phyloP scores from a whole-genome alignment of 225 moss, liverwort and hornwort species.

The Straminergon stramineum region DNA sequence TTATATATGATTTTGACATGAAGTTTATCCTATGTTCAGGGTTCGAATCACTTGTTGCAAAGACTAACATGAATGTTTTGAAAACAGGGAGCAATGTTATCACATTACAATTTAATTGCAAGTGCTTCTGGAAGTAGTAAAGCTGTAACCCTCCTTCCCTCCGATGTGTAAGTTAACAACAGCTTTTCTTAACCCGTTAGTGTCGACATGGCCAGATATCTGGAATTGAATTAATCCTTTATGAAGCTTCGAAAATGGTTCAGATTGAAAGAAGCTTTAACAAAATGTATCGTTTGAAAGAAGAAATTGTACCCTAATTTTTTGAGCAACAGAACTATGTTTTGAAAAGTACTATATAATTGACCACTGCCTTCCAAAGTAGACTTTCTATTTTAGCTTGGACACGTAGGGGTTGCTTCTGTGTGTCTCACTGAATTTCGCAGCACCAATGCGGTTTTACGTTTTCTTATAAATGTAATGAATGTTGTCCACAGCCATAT shows the following conservation, averaged over 20 bases:
- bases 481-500: conserved; percentile 32
- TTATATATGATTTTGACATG: neutral
- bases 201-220: neutral
- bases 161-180: conserved; percentile 52
- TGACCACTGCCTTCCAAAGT: neutral
- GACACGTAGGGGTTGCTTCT: neutral
- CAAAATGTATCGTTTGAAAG: neutral
- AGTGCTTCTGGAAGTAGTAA: conserved; percentile 64
- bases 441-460: neutral
- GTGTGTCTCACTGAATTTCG: neutral
- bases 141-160: conserved; percentile 3
- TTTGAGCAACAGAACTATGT: neutral
- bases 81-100: conserved; percentile 74
- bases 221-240: neutral
- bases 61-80: neutral
- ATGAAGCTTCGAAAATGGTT: neutral
- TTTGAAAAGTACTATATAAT: neutral
- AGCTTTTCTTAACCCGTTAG: neutral
- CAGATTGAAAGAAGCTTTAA: neutral
- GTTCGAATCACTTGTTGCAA: neutral
- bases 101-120: conserved; percentile 61
- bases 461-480: neutral
- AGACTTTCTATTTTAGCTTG: neutral
- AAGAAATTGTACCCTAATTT: neutral
- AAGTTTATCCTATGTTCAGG: neutral